Evolutionary conservation across 2,329 filamentous ascomycete species (phyloP), one percentile per base, ranked within the genome.

Genomic region (Graphium sp.): DNA sequence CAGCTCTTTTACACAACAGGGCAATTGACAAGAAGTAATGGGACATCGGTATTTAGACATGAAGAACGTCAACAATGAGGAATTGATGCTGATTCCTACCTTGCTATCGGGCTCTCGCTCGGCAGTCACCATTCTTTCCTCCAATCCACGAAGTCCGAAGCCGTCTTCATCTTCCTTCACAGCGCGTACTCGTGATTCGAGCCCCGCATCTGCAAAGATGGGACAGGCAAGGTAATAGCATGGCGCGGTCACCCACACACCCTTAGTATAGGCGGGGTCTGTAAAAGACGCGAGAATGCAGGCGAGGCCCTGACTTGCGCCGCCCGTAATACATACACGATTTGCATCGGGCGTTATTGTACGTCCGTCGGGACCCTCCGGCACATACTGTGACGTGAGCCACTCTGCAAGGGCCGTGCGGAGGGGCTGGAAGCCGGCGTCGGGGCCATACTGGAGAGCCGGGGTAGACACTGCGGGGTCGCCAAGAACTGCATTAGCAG

Each of bases 171-270:
- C 80, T 52, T 92, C 83, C 1, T 75, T 74, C 9, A 85, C 65
- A 2, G 72, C 76, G 28, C 62, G 62, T 43, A 91, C 44, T 20
- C 72, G 66, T 4, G 64, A 65, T 5, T 58, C 56, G 38, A 92
- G 83, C 1, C 82, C 78, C 5, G 74, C 62, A 49, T 94, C 85
- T 33, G 79, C 73, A 42, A 93, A 84, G 32, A 92, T 80, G n/a
- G 74, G 64, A 42, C 79, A 84, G 0, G 74, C 79, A n/a, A 92
- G 59, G 49, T 82, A 79, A 46, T 92, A 93, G 26, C 76, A 77
- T 5, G 85, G 85, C 13, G 77, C 72, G 2, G 84, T 71, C 50
- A 85, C 66, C 78, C 81, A 93, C 7, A 92, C 60, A 38, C 70
- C 70, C 25, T 66, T 59, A 2, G 85, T 93, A 42, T 74, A 76